Base-by-base conservation (phyloP, 768 basidiomycete species). In the Hirschioporus abietinus region DNA sequence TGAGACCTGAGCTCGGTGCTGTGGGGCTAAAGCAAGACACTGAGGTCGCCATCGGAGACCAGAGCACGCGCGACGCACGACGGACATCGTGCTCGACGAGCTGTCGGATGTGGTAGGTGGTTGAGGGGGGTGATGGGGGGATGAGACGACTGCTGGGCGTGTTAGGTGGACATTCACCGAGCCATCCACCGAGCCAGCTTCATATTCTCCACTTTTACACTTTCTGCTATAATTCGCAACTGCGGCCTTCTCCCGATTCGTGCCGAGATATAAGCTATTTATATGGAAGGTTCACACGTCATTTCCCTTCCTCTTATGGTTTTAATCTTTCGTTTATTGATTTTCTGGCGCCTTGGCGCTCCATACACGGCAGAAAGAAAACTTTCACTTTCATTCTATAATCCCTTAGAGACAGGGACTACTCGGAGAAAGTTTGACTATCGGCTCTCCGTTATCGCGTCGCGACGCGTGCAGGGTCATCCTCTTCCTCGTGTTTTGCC, bases 171-270 rank as follows among this genome's bases (percentile, higher is more conserved):
- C 71, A 74, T 78, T 82, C 77, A 82, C 80, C 81, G 80, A 82
- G 80, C 76, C 82, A 82, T 85, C 83, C 84, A 85, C 84, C 83
- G 84, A 86, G 84, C 81, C 74, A 52, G 42, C 42, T 52, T 52
- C 42, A 52, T 52, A 20, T 52, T 20, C 42, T 52, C 42, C 42
- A 52, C 42, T 52, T 52, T 52, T 52, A 52, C 42, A 20, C 42
- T 52, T 52, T 52, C 42, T 52, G 42, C 42, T 52, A 52, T 20
- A 52, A 52, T 15, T 52, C 42, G 42, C 42, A 52, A 52, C 5
- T 52, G 12, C 4, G 20, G 3, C 42, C 42, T 15, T 52, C 12
- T 52, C 42, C 42, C 42, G 42, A 10, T 52, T 52, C 42, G 42
- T 52, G 42, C 42, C 42, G 42, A 52, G 15, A 15, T 20, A 52